These are phyloP conservation scores for Cyclanthera cordifolia DNA, from an alignment of 306 rosid genomes.

Conservation along the genomic window DNA sequence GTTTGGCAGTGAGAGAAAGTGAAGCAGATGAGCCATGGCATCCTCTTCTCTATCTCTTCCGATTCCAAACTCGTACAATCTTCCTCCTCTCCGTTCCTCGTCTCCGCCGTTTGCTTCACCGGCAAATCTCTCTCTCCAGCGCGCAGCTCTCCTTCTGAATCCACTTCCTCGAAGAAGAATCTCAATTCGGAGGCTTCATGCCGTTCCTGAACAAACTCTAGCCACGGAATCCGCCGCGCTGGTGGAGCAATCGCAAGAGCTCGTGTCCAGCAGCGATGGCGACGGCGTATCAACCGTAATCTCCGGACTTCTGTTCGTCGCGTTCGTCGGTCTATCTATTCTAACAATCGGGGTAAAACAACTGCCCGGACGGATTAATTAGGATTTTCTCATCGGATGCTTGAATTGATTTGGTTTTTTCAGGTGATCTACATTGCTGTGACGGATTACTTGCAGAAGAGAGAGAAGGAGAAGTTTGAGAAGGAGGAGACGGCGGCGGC, in stretches of 20 bases:
- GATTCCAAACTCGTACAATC: slow-evolving; percentile 16
- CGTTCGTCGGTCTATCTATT: slow-evolving; percentile 55
- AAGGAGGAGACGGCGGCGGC: slow-evolving; percentile 43
- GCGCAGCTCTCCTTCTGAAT: slow-evolving; percentile 9
- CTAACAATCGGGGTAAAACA: slow-evolving; percentile 70
- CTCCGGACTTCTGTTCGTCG: slow-evolving; percentile 53
- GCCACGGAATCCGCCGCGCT: slow-evolving; percentile 28
- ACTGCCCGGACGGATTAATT: not conserved
- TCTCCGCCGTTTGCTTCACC: slow-evolving; percentile 17
- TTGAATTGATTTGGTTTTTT: not conserved
- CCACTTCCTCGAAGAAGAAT: slow-evolving; percentile 15
- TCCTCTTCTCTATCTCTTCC: slow-evolving; percentile 35
- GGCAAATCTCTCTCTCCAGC: slow-evolving; percentile 16
- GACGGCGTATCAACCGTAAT: slow-evolving; percentile 37
- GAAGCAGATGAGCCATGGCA: slow-evolving; percentile 26
- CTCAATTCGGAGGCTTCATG: slow-evolving; percentile 23
- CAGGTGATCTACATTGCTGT: slow-evolving; percentile 78
- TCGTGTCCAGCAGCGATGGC: slow-evolving; percentile 26
- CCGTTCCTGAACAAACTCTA: slow-evolving; percentile 29
- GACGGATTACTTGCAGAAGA: slow-evolving; percentile 68
- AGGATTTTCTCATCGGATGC: slow-evolving; percentile 3
- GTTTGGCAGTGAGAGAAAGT: slow-evolving; percentile 13
- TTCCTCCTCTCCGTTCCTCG: slow-evolving; percentile 15
- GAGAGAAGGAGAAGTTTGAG: slow-evolving; percentile 82
- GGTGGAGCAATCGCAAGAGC: slow-evolving; percentile 39